Base-by-base conservation (phyloP, 2,329 filamentous ascomycete species). In the Anisogramma anomala region DNA sequence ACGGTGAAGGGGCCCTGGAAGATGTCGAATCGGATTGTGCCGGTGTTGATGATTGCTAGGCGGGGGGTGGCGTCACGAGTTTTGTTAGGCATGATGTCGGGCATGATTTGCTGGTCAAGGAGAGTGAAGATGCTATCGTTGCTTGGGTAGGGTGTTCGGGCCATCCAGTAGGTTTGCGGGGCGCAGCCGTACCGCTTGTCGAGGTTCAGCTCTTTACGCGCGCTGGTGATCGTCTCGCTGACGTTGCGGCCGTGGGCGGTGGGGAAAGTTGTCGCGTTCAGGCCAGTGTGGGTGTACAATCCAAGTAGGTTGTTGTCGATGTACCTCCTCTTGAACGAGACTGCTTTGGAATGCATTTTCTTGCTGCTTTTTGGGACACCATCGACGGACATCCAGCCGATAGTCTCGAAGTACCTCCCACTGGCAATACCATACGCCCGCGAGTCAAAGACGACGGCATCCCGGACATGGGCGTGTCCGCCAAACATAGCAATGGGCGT, bases 271-370 rank as follows among this genome's bases (percentile, higher is more conserved):
- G 74, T 68, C 13, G 72, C 67, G 51, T 89, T 79, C 22, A 82
- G 74, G 0, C 75, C 75, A 2, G 82, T 84, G 58, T 96, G 89
- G 53, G 91, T 74, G 52, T 88, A 73, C 45, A 93, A 71, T 1
- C 87, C 91, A 47, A 77, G 83, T 0, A 95, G 68, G 52, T 96
- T 96, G 63, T 88, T 95, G 62, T 96, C 89, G 46, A 96, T 89
- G 60, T 95, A 96, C 45, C 81, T 74, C 33, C 89, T 75, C 39
- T 72, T 71, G 56, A 94, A 95, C 1, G 67, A 71, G 32, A 77
- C 63, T 0, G 60, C 54, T 3, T 58, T 49, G 0, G 62, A 43
- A 4, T 58, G 55, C 1, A 55, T 42, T 0, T 55, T 52, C 3
- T 54, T 56, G 10, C 52, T 54, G 46, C 57, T 59, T 49, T 64